Evolutionary conservation across 1,284 basidiomycete species (phyloP).

Genomic region (Trichosporon sp.): DNA sequence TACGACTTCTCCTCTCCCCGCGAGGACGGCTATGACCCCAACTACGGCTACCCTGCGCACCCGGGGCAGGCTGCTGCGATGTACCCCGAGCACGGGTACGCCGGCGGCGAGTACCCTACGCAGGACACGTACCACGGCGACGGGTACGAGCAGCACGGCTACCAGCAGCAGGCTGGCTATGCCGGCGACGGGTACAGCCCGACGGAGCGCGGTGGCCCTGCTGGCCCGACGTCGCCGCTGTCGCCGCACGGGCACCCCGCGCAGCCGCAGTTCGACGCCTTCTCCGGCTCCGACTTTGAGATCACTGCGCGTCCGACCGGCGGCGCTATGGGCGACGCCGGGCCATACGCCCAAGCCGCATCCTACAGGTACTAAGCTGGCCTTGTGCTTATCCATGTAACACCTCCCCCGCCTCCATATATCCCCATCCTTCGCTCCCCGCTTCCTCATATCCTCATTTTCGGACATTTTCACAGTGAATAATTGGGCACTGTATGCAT

Average conservation of each 20-base stretch:
- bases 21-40: constrained; percentile 14
- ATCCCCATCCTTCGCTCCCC: neutral
- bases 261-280: constrained; percentile 5
- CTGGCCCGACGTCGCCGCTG: neutral
- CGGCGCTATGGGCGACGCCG: constrained; percentile 13
- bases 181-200: constrained; percentile 40
- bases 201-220: constrained; percentile 9
- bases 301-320: constrained; percentile 39
- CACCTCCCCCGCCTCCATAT: neutral
- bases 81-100: constrained; percentile 16
- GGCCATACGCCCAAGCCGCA: constrained; percentile 43
- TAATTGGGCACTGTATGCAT: neutral
- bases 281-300: constrained; percentile 15
- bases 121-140: constrained; percentile 29
- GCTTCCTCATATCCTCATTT: neutral
- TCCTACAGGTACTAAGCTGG: constrained; percentile 28
- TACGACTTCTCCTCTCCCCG: constrained; percentile 17
- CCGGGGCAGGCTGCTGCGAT: constrained; percentile 18
- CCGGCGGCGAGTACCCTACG: constrained; percentile 25
- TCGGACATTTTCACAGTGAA: neutral
- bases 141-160: constrained; percentile 23
- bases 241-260: neutral
- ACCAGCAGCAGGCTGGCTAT: constrained; percentile 26
- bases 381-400: neutral
- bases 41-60: constrained; percentile 10